Percentiles rank a stretch among this genome's conserved stretches.
Evolutionary conservation across 129 eudicot species (phyloP).

Genomic region (Arctium minus): DNA sequence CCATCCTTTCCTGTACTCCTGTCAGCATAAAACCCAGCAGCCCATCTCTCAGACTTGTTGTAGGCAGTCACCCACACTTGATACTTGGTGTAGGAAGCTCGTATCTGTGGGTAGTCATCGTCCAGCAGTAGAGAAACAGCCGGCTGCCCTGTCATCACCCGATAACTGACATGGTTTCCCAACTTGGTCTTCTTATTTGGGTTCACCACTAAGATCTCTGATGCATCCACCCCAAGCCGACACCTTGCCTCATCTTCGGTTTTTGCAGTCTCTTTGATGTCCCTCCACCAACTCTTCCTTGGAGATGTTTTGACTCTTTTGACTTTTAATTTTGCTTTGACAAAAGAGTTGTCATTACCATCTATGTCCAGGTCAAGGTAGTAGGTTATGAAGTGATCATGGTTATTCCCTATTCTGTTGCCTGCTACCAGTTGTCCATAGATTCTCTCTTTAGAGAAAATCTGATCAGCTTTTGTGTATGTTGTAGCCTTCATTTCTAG

Average conservation of each 20-base stretch:
- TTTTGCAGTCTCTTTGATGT: constrained; percentile 37
- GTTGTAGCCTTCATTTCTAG: constrained; percentile 66
- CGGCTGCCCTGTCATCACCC: constrained; percentile 53
- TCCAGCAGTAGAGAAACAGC: constrained; percentile 47
- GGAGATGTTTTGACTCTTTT: constrained; percentile 36
- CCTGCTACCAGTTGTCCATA: constrained; percentile 63
- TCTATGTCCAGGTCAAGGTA: constrained; percentile 82
- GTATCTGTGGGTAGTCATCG: constrained; percentile 68
- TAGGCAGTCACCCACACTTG: constrained; percentile 78
- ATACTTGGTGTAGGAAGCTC: constrained; percentile 76
- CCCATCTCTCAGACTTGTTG: constrained; percentile 81
- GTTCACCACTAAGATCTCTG: constrained; percentile 50
- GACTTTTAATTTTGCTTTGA: constrained; percentile 46
- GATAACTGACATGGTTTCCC: constrained; percentile 71
- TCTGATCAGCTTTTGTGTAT: constrained; percentile 35
- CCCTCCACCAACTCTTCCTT: constrained; percentile 80
- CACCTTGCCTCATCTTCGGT: constrained; percentile 58
- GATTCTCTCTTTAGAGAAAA: constrained; percentile 9
- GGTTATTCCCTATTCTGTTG: constrained; percentile 66
- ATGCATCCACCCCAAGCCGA: constrained; percentile 44
- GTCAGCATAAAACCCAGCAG: constrained; percentile 91
- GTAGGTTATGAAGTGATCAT: constrained; percentile 81
- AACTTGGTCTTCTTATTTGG: constrained; percentile 63
- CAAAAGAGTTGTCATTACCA: constrained; percentile 60
- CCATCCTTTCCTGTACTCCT: constrained; percentile 85